Evolutionary conservation across 148 eudicot genomes (phyloP), one percentile per base, ranked within the genome.

Genomic region (Limonium bicolor): DNA sequence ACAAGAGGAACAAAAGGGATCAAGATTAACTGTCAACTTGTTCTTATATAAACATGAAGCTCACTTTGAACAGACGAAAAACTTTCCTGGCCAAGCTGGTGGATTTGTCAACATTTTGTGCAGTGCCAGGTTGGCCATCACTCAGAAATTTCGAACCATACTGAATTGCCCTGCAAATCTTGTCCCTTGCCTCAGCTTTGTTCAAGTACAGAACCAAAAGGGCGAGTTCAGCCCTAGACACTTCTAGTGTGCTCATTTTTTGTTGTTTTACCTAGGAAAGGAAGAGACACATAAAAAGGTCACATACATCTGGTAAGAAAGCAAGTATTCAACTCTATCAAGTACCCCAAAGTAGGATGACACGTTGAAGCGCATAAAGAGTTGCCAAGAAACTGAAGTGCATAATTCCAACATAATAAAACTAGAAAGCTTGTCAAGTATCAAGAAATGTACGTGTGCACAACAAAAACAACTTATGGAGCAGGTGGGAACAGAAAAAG

Each of bases 131-230:
- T 71, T 90, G 64, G 45, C 97, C 97, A 53, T 80, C 62, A 61
- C 97, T 84, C 74, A 90, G 24, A 48, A 74, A 84, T 54, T 84
- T 90, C 22, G 97, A 90, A 54, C 97, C 97, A 63, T 90, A 90
- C 51, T 90, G 97, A 53, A 90, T 90, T 36, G 97, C 85, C 72
- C 97, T 77, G 80, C 95, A 90, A 51, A 90, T 72, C 80, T 90
- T 90, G 58, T 90, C 97, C 68, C 97, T 70, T 21, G 97, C 82
- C 71, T 90, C 97, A 9, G 97, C 97, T 70, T 90, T 90, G 81
- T 78, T 80, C 65, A 90, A 56, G 65, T 90, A 90, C 50, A 80
- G 35, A 27, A 90, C 80, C 12, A 66, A 46, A 46, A 90, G 87
- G 26, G 73, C 93, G 57, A 90, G 93, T 45, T 90, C 97, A 23